Evolutionary conservation across 2,329 filamentous ascomycete species (phyloP), one percentile per base, ranked within the genome.

Genomic region (Verticillium zaregamsianum): DNA sequence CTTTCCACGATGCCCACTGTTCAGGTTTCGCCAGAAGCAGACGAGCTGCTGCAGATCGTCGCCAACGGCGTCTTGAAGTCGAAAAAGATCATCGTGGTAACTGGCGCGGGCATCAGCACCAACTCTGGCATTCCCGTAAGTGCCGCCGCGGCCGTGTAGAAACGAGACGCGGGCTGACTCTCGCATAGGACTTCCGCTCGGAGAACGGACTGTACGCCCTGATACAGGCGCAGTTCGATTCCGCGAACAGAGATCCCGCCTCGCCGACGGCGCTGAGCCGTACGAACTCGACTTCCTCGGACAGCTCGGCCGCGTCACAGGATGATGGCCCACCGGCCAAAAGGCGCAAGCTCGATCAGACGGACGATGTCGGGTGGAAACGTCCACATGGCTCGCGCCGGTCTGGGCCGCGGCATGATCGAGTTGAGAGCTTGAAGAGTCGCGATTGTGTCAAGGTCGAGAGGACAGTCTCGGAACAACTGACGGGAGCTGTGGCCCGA

Each of bases 81-180:
- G 12, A 84, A 82, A 64, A 91, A 90, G 71, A 81, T 90, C n/a
- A 81, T 91, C 9, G 85, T 91, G 23, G 80, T 91, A 35, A 91
- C 89, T 0, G 89, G 89, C 58, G 89, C 89, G 57, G 89, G 89
- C 59, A 91, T 91, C 70, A 90, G 87, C 70, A 91, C 89, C 58
- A 91, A 90, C 71, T 90, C 87, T 65, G 89, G 89, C 61, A 91
- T 91, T 70, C 89, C 89, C 58, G 89, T 91, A 78, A 69, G 82
- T 72, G 9, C 14, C 52, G 11, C n/a, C 20, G 2, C 28, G 5
- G n/a, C 20, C 28, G 20, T 37, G 6, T 9, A 32, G 32, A 45
- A 7, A 40, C 15, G 17, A 40, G 37, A n/a, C 12, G 17, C 15
- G 37, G 17, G n/a, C 45, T 52, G 20, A 52, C 20, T 8, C n/a